Base-by-base conservation (phyloP, 1,284 basidiomycete genomes). In the Heterobasidion annosum region DNA sequence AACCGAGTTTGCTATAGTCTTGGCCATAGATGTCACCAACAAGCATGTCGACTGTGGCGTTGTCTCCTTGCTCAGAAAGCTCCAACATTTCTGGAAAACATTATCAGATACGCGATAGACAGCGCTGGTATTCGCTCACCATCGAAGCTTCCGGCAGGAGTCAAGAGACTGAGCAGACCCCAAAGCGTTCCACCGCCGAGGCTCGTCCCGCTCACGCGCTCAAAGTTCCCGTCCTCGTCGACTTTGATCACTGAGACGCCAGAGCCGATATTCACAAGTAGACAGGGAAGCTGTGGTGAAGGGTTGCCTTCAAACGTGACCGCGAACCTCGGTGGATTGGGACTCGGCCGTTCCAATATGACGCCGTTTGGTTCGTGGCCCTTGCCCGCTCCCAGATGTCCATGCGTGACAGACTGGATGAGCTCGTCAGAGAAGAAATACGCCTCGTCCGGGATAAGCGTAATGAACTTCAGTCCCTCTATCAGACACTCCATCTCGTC, bases 401-500 rank as follows among this genome's bases (percentile, higher is more conserved):
- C 78, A 66, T 93, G 90, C 48, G 90, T 87, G 33, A 93, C 85
- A 52, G 82, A 86, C 69, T 92, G 87, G 53, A 98, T 95, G 61
- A 98, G 83, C 71, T 98, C 91, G 71, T 99, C 97, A 48, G 94
- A 97, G 74, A 98, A 99, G 79, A 88, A 98, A 71, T 98, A 99
- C 35, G 95, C 95, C 70, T 99, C 97, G 71, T 97, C 88, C 34
- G 96, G 96, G 57, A 99, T 97, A 66, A 93, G 84, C 34, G 91
- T 89, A 70, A 98, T 91, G 72, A 99, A 99, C 69, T 94, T 93
- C 65, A 99, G 78, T 15, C 97, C 97, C 60, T 95, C 90, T 61
- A 99, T 99, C 64, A 99, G 73, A 66, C 96, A 98, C 71, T 92
- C 93, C 97, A 99, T 99, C 76, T 99, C 97, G 68, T 99, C 97